Evolutionary conservation across 2,329 filamentous ascomycete genomes (phyloP), one percentile per base, ranked within the genome.

Genomic region (Trichoderma asperellum): DNA sequence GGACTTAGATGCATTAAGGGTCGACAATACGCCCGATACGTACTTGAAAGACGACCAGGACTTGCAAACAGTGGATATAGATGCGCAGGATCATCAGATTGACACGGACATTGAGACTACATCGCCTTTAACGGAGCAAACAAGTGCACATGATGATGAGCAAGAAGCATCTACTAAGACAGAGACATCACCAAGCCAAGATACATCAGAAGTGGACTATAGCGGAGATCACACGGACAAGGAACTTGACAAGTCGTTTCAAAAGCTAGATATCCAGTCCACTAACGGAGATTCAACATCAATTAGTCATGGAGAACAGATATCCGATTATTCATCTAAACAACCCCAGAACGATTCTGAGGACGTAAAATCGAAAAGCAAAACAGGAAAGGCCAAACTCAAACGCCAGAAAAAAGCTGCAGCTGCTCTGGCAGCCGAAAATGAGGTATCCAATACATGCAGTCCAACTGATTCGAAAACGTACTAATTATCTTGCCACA

Each of bases 371-470:
- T 71, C 73, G 2, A 70, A 73, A 6, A 83, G 81, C 71, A 87
- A 85, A 74, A 69, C 82, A 2, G 84, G 84, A 37, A 87, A 86
- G 72, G 83, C 83, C 14, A 85, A 85, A 70, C 79, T 83, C 18
- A 86, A 85, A 74, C 79, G 83, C 53, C 82, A 84, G 73, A 85
- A 83, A 74, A 85, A 81, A 74, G 81, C 83, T 49, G 77, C 83
- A 43, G 77, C 83, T 52, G 77, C 78, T 29, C 74, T 78, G 40
- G 75, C 77, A 24, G 73, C 78, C 53, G 74, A 79, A 55, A 74
- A 75, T 10, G 75, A 78, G 29, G 82, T 84, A 79, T 21, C 21
- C 10, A 47, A 47, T 43, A n/a, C 40, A 67, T 27, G 11, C 21
- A 18, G 16, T 37, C 21, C n/a, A 47, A 40, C 29, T 29, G 34